phyloP scores from a whole-genome alignment of 2,329 filamentous ascomycete species.

The Aspergillus fumigatiaffinis region DNA sequence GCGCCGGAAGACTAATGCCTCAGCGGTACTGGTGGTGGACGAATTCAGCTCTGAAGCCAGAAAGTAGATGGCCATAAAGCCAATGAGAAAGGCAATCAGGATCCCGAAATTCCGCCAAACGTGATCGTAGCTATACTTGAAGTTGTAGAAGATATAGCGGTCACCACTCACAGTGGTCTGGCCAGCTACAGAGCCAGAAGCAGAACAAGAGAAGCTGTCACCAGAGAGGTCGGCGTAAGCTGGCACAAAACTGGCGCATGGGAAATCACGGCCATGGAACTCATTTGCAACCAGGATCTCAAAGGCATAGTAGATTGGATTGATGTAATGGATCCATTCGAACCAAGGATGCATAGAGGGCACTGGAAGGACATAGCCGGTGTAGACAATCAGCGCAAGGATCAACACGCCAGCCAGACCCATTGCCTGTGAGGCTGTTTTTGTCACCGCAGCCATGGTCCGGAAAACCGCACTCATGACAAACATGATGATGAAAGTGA shows the following conservation, averaged over 20 bases:
- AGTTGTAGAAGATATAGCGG: conserved; percentile 56
- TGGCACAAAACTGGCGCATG: conserved; percentile 46
- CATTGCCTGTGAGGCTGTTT: conserved; percentile 58
- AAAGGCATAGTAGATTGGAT: conserved; percentile 76
- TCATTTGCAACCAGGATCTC: conserved; percentile 81
- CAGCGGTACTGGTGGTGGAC: conserved; percentile 68
- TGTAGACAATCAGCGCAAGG: conserved; percentile 42
- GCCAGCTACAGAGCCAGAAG: conserved; percentile 55
- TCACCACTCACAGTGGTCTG: conserved; percentile 55
- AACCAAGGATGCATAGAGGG: conserved; percentile 72
- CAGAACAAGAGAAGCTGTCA: conserved; percentile 51
- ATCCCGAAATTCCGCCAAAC: conserved; percentile 69
- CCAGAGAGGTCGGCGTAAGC: conserved; percentile 36
- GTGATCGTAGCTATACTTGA: conserved; percentile 55
- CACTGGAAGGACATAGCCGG: conserved; percentile 43
- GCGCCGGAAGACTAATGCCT: conserved; percentile 70
- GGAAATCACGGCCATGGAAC: conserved; percentile 63
- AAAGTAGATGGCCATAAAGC: conserved; percentile 63
- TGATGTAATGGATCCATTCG: conserved; percentile 75
- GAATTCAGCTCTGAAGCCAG: conserved; percentile 40
- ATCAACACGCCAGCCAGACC: conserved; percentile 50
- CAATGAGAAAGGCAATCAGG: conserved; percentile 58
- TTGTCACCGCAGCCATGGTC: conserved; percentile 70
- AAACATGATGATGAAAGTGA: conserved; percentile 68
- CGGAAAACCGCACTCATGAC: conserved; percentile 83